Evolutionary conservation across 2,329 filamentous ascomycete species (phyloP).

Genomic region (Bimuria novae-zelandiae): DNA sequence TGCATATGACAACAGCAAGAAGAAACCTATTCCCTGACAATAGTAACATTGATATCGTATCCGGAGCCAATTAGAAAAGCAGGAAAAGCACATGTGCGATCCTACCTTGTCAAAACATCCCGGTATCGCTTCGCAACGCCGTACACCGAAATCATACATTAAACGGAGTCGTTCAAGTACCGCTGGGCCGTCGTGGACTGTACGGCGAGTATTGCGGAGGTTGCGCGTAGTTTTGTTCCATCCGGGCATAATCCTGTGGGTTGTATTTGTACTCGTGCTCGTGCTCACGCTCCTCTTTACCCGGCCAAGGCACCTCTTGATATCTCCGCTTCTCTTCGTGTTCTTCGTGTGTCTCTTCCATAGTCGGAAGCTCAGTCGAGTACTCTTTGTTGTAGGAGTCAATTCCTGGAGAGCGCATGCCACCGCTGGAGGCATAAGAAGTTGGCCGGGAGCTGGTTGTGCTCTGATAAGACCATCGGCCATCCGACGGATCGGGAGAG

Average conservation of each 20-base stretch:
- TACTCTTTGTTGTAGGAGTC: conserved; percentile 38
- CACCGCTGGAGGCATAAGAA: conserved; percentile 44
- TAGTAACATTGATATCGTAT: conserved; percentile 16
- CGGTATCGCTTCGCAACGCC: background rate
- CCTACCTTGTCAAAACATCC: background rate
- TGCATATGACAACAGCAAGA: conserved; percentile 10
- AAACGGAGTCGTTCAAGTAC: background rate
- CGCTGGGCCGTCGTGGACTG: conserved; percentile 9
- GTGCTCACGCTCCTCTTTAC: conserved; percentile 3
- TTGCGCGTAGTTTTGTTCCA: conserved; percentile 16
- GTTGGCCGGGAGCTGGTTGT: conserved; percentile 37
- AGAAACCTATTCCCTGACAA: background rate
- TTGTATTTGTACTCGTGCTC: conserved; percentile 39
- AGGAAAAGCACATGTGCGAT: background rate
- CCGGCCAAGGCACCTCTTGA: conserved; percentile 21
- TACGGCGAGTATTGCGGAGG: conserved; percentile 26
- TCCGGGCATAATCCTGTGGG: conserved; percentile 38
- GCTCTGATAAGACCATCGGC: conserved; percentile 41
- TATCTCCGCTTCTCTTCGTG: conserved; percentile 21
- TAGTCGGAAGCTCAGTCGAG: conserved; percentile 41
- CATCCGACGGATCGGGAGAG: conserved; percentile 35
- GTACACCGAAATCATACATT: background rate
- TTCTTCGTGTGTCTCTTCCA: conserved; percentile 43
- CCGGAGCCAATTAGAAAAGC: conserved; percentile 1
- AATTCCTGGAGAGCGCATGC: conserved; percentile 39